Conservation (phyloP, 2,329 filamentous ascomycete genomes). For the Cladosporium phlei region DNA sequence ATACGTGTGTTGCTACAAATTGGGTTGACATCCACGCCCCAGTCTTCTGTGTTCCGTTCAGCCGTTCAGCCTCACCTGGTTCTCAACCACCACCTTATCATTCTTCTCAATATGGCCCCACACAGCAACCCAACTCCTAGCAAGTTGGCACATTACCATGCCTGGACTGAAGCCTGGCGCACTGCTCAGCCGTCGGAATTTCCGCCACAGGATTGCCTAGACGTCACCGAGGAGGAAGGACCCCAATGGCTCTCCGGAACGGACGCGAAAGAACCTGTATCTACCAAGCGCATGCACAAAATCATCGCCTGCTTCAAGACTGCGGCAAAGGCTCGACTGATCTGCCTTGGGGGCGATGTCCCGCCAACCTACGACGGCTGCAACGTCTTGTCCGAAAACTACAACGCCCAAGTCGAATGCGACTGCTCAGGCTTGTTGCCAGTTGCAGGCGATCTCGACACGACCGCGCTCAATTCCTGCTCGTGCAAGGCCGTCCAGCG, state of each 20-base stretch:
- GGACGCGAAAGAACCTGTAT: background rate
- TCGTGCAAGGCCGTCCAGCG: background rate
- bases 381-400: slow-evolving; percentile 4
- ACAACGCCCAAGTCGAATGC: slow-evolving; percentile 1
- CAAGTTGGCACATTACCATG: slow-evolving; percentile 2
- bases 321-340: background rate
- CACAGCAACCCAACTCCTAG: background rate
- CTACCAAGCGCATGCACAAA: background rate
- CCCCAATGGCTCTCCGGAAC: background rate
- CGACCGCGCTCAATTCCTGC: background rate
- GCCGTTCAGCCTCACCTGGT: too few relatives aligned
- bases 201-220: background rate
- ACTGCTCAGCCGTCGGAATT: background rate
- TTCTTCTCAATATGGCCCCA: too few relatives aligned
- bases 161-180: slow-evolving; percentile 4
- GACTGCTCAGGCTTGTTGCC: background rate
- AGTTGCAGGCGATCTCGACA: background rate
- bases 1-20: too few relatives aligned
- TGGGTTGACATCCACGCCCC: too few relatives aligned
- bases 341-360: background rate
- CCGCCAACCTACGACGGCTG: background rate
- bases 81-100: too few relatives aligned
- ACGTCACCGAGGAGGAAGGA: background rate
- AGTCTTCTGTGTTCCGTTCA: too few relatives aligned
- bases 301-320: background rate